Base-by-base conservation (phyloP, 108 stramenopile species). In the Parietichytrium sp. region DNA sequence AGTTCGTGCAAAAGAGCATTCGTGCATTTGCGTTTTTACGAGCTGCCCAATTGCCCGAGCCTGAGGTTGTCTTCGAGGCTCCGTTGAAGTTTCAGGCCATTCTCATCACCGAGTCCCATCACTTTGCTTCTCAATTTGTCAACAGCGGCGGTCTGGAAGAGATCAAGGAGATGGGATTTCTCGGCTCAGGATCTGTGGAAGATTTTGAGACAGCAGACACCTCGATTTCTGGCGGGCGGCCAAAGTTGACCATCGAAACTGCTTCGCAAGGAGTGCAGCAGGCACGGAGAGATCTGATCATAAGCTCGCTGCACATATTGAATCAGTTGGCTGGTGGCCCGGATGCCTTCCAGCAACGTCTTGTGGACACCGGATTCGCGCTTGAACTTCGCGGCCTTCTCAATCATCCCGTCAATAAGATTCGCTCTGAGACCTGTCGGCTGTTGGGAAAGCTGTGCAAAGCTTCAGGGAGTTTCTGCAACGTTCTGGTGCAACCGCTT, bases 371-470 rank as follows among this genome's bases (percentile, higher is more conserved):
- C 10, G 61, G 45, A 4, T 49, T 78, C 12, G 4, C n/a, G 26
- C 30, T 10, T 15, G 38, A 20, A n/a, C 54, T 88, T 4, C 15
- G 29, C 6, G 4, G 4, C 2, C 82, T 89, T 23, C 85, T 90
- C 16, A 33, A n/a, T n/a, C 81, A 82, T 47, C 54, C 15, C 47
- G 79, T 84, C 47, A 84, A 80, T 4, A 25, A 48, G 4, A 85
- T 87, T 20, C 85, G 89, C 31, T 49, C 88, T 3, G 88, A 83
- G 49, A 72, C 84, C 15, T 90, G 90, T 79, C 88, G 89, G 49
- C 86, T 90, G 20, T 49, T 90, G 16, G 90, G 90, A 0, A 90
- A 90, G 51, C 55, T 90, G n/a, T 90, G 87, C 85, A 83, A 89
- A 33, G 84, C 89, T 83, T 84, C 79, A 15, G 47, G 49, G 3